phyloP scores from a whole-genome alignment of 352 stramenopile genomes.

The Phytophthora cactorum region DNA sequence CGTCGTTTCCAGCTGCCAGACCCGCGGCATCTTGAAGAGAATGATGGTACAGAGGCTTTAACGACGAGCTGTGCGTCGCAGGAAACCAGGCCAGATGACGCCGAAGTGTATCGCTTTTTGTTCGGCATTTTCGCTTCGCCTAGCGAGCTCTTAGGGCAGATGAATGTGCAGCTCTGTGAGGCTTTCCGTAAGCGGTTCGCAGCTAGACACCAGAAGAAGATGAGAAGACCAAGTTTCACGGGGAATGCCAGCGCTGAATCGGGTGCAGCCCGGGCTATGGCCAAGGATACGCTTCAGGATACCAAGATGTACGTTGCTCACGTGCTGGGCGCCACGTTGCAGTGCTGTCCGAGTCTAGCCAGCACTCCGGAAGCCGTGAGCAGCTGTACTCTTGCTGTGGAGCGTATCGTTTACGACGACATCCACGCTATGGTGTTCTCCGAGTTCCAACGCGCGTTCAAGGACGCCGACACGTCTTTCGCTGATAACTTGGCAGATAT shows the following conservation, averaged over 20 bases:
- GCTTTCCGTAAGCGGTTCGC: slow-evolving; percentile 50
- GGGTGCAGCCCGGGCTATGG: slow-evolving; percentile 14
- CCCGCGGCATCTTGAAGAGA: neutral
- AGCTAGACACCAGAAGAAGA: slow-evolving; percentile 31
- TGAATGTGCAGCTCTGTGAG: slow-evolving; percentile 62
- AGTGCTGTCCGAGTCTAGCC: slow-evolving; percentile 63
- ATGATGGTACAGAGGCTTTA: neutral
- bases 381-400: slow-evolving; percentile 58
- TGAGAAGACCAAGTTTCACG: slow-evolving; percentile 21
- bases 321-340: slow-evolving; percentile 60
- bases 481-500: slow-evolving; percentile 56
- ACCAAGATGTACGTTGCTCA: slow-evolving; percentile 76
- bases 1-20: slow-evolving; percentile 52
- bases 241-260: slow-evolving; percentile 14
- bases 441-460: slow-evolving; percentile 56
- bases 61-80: neutral
- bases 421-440: slow-evolving; percentile 66
- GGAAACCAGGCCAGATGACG: slow-evolving; percentile 34
- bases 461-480: slow-evolving; percentile 51
- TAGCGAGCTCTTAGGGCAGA: slow-evolving; percentile 64
- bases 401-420: slow-evolving; percentile 73
- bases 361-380: slow-evolving; percentile 57
- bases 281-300: slow-evolving; percentile 66
- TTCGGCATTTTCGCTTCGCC: slow-evolving; percentile 61
- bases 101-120: slow-evolving; percentile 65